Evolutionary conservation across 768 basidiomycete genomes (phyloP).

Genomic region (Lyophyllum decastes): DNA sequence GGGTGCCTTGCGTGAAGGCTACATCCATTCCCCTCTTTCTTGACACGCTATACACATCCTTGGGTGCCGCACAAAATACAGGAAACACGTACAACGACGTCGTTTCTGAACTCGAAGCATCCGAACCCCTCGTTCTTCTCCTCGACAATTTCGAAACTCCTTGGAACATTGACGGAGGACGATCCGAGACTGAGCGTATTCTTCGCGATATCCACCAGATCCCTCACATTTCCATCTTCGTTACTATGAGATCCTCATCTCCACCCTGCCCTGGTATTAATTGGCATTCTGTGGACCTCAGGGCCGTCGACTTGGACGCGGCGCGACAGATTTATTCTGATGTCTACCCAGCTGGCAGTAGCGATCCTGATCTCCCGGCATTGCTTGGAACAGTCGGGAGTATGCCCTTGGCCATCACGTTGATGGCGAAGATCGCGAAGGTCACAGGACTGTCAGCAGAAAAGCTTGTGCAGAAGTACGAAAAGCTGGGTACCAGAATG

Average conservation of each 20-base stretch:
- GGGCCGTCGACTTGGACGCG: conserved; percentile 17
- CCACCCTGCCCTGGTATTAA: conserved; percentile 27
- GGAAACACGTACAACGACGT: conserved; percentile 21
- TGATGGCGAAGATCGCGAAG: conserved; percentile 28
- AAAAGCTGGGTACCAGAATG: background rate
- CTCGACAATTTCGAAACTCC: conserved; percentile 44
- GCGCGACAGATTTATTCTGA: conserved; percentile 23
- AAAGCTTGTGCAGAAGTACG: conserved; percentile 3
- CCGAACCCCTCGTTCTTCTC: conserved; percentile 18
- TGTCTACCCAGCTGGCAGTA: conserved; percentile 17
- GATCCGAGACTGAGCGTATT: conserved; percentile 20
- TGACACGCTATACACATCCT: conserved; percentile 19
- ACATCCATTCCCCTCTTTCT: conserved; percentile 23
- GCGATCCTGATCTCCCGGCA: conserved; percentile 20
- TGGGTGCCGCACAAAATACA: conserved; percentile 22
- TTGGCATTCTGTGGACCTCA: conserved; percentile 18
- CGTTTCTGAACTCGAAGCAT: conserved; percentile 18
- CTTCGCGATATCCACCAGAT: background rate
- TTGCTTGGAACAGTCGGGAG: conserved; percentile 24
- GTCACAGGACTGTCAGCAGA: background rate
- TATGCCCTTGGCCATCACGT: conserved; percentile 34
- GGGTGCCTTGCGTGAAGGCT: conserved; percentile 35
- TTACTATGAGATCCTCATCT: conserved; percentile 15
- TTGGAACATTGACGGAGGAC: conserved; percentile 26
- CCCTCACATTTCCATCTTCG: conserved; percentile 14